Evolutionary conservation across 441 rosid species (phyloP).

Genomic region (Sinapis alba): DNA sequence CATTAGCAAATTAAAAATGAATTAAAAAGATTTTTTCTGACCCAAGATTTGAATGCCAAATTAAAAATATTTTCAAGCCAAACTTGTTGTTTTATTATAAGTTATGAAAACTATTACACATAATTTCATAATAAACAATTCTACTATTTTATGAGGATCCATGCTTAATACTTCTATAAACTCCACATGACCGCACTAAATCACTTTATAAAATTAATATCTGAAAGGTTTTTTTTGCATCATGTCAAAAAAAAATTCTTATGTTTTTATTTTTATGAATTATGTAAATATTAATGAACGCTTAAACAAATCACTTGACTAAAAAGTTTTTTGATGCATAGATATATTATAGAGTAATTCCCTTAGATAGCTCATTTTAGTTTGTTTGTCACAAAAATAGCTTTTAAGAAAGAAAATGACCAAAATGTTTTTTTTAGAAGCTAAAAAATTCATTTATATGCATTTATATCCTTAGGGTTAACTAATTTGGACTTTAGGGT

Average conservation of each 20-base stretch:
- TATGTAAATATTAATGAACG: too few species aligned
- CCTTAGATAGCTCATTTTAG: too few species aligned
- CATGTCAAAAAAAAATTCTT: not conserved
- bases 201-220: not conserved
- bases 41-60: not conserved
- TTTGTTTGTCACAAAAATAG: too few species aligned
- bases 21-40: not conserved
- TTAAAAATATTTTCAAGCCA: not conserved
- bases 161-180: not conserved
- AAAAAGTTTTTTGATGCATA: too few species aligned
- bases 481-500: too few species aligned
- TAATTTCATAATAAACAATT: not conserved
- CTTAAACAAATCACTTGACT: not conserved
- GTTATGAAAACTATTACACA: not conserved
- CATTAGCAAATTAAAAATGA: not conserved
- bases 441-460: too few species aligned
- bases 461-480: too few species aligned
- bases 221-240: not conserved
- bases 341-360: too few species aligned
- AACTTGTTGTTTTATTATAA: not conserved
- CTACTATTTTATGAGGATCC: not conserved
- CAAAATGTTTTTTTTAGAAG: too few species aligned
- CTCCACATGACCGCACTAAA: not conserved
- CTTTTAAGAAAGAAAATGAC: too few species aligned
- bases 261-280: not conserved